Percentiles rank a stretch among this genome's conserved stretches.
Conservation (phyloP, 257 asterid genomes). For the Coffea canephora region DNA sequence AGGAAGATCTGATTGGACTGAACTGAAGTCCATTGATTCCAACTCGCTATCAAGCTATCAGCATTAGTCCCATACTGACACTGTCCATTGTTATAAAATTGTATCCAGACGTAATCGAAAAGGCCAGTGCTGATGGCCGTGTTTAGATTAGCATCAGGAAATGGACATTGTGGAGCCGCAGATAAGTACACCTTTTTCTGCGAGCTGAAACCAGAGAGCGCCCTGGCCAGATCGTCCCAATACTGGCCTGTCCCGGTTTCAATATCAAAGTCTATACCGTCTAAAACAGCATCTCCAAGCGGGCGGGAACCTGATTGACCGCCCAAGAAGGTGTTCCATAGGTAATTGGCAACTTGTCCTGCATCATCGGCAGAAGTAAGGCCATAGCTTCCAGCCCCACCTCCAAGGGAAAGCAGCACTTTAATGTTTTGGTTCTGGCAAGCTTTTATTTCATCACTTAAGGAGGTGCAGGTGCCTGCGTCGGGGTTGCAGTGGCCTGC, state of each 20-base stretch:
- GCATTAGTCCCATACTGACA: slow-evolving; percentile 35
- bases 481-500: slow-evolving; percentile 51
- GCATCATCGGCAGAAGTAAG: slow-evolving; percentile 48
- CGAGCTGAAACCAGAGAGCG: slow-evolving; percentile 24
- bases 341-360: slow-evolving; percentile 37
- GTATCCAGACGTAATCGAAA: slow-evolving; percentile 58
- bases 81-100: slow-evolving; percentile 49
- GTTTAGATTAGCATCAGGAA: slow-evolving; percentile 41
- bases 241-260: slow-evolving; percentile 31
- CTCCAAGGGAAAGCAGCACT: slow-evolving; percentile 44
- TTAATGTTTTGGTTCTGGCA: slow-evolving; percentile 29
- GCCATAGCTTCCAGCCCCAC: slow-evolving; percentile 31
- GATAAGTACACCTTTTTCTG: slow-evolving; percentile 39
- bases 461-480: slow-evolving; percentile 15
- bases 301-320: slow-evolving; percentile 43
- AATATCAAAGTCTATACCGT: slow-evolving; percentile 56
- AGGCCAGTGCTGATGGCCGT: slow-evolving; percentile 40
- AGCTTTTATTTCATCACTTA: slow-evolving; percentile 17
- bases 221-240: slow-evolving; percentile 38
- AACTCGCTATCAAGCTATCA: slow-evolving; percentile 15
- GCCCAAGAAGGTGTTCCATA: slow-evolving; percentile 49
- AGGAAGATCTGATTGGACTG: too few relatives aligned
- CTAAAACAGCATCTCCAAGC: slow-evolving; percentile 43
- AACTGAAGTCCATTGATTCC: too few relatives aligned
- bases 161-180: slow-evolving; percentile 54